A percentile compares a stretch with the other conserved stretches of the same genome.
Evolutionary conservation across 2,329 filamentous ascomycete genomes (phyloP).

Genomic region (Sclerotinia spermophila): DNA sequence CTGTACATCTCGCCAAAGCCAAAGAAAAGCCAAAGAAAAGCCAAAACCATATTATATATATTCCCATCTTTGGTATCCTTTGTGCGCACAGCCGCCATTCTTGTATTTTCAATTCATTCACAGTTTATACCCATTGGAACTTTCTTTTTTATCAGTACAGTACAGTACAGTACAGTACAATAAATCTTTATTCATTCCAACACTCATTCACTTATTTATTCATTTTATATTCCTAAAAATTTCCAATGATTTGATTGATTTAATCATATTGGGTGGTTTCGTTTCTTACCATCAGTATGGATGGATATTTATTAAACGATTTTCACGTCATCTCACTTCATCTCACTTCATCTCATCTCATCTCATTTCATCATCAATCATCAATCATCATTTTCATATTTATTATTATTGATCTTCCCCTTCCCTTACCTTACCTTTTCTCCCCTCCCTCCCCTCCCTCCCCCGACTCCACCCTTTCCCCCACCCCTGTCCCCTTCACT

Average conservation of each 20-base stretch:
- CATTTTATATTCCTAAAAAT: neutral
- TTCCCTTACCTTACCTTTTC: neutral
- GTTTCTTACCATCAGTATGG: too few relatives aligned
- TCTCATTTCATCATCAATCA: neutral
- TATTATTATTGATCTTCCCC: neutral
- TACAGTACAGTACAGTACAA: too few relatives aligned
- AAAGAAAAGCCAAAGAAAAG: too few relatives aligned
- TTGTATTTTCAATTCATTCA: neutral
- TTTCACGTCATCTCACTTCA: neutral
- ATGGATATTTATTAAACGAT: too few relatives aligned
- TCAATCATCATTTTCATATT: neutral
- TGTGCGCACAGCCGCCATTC: neutral
- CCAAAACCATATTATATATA: neutral
- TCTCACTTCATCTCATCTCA: neutral
- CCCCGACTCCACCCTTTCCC: neutral
- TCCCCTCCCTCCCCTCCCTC: neutral
- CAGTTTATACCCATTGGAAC: neutral
- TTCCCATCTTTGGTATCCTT: neutral
- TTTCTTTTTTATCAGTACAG: too few relatives aligned
- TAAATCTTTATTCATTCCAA: too few relatives aligned
- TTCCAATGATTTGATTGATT: too few relatives aligned
- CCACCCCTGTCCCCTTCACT: slow-evolving; percentile 7
- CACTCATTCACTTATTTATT: neutral
- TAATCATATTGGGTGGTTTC: neutral
- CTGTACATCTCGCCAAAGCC: too few relatives aligned